phyloP scores from a whole-genome alignment of 2,329 filamentous ascomycete genomes.

The Microcera coccophila region DNA sequence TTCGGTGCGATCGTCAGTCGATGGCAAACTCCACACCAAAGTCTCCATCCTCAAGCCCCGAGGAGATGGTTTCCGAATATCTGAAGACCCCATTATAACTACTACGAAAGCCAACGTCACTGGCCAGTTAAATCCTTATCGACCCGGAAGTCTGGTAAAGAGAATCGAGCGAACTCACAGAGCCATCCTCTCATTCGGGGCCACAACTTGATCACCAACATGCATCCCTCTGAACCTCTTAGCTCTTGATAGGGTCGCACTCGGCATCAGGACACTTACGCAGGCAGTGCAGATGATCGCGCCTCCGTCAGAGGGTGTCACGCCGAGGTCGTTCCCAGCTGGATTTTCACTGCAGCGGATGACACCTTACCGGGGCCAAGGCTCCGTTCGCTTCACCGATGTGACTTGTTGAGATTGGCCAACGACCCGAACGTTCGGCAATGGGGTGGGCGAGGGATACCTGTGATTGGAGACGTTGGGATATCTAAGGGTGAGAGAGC shows the following conservation, averaged over 20 bases:
- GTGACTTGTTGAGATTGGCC: neutral
- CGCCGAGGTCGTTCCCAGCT: too few relatives aligned
- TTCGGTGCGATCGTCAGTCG: neutral
- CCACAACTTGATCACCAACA: constrained; percentile 6
- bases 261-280: neutral
- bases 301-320: too few relatives aligned
- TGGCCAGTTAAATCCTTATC: neutral
- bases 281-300: neutral
- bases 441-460: neutral
- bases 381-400: too few relatives aligned
- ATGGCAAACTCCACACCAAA: neutral
- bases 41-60: neutral
- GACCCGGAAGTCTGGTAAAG: constrained; percentile 1
- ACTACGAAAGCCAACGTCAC: too few relatives aligned
- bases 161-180: neutral
- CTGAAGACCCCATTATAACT: neutral
- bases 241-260: too few relatives aligned
- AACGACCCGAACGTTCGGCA: neutral
- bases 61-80: neutral
- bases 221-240: too few relatives aligned
- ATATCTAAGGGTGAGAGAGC: too few relatives aligned
- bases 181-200: constrained; percentile 1
- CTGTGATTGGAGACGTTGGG: too few relatives aligned
- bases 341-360: too few relatives aligned
- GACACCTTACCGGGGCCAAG: too few relatives aligned